Base-by-base conservation (phyloP, 2,329 filamentous ascomycete genomes). In the Penicillium paneum region DNA sequence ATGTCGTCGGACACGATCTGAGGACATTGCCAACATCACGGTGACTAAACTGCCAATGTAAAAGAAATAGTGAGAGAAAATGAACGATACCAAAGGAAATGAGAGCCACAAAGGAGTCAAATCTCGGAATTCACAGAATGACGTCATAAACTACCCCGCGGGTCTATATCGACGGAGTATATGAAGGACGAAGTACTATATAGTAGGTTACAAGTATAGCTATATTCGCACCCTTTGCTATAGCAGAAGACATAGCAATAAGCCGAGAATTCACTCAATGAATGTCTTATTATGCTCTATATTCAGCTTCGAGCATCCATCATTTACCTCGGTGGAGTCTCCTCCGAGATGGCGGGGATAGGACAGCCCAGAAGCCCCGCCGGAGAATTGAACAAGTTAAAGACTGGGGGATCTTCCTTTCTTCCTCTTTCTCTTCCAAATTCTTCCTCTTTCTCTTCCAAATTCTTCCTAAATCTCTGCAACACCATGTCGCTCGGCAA, bases 401-500 rank as follows among this genome's bases (percentile, higher is more conserved):
- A 38, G 29, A n/a, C 45, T 53, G 46, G 29, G 50, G 21, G 12
- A 35, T 36, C 21, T 44, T 26, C 42, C 36, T 41, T 40, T 58
- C 47, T 48, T 36, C 41, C 41, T 58, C 47, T 48, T 35, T n/a
- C n/a, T n/a, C n/a, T n/a, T n/a, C n/a, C n/a, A n/a, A n/a, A n/a
- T n/a, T n/a, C n/a, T 52, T 52, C 26, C 50, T 43, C 41, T 52
- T 43, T 29, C 19, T n/a, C 43, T 40, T 42, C 47, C 31, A 32
- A 15, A 24, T 29, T 21, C 46, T 45, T 24, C 31, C 26, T 41
- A 32, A 39, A 38, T 29, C 46, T 26, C n/a, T 45, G 3, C 19
- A 19, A 28, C 10, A 65, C 44, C 44, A 74, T 74, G 72, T 74
- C 72, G 69, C 70, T 74, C 60, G 71, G 71, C 45, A 74, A 71